phyloP scores from a whole-genome alignment of 495 filamentous ascomycete species.

The Xylaria scruposa region DNA sequence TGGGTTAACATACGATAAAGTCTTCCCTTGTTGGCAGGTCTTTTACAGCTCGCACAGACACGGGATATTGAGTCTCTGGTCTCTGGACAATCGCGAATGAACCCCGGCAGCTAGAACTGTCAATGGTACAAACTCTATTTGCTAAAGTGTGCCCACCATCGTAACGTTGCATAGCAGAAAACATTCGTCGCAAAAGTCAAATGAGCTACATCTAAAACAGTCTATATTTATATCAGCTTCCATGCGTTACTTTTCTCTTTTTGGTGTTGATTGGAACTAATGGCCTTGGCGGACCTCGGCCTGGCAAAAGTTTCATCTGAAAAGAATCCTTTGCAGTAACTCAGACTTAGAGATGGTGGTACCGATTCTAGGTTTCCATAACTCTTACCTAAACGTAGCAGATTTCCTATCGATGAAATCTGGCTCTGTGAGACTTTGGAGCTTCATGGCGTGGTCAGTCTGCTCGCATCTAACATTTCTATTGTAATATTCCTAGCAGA shows the following conservation, averaged over 20 bases:
- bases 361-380: neutral
- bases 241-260: neutral
- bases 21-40: neutral
- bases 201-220: constrained; percentile 6
- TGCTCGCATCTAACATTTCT: neutral
- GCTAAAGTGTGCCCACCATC: too few species aligned
- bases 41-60: neutral
- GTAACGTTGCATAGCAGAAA: neutral
- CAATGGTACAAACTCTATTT: neutral
- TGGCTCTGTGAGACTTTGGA: neutral
- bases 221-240: neutral
- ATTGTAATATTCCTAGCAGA: neutral
- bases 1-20: neutral
- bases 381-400: neutral
- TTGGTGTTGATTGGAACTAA: neutral
- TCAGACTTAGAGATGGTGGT: neutral
- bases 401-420: neutral
- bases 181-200: neutral
- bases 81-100: neutral
- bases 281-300: neutral
- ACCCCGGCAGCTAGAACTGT: neutral
- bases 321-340: too few species aligned
- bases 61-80: neutral
- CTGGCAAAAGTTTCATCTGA: neutral
- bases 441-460: neutral